phyloP scores from a whole-genome alignment of 2,329 filamentous ascomycete species.

The Diaporthe destruens region DNA sequence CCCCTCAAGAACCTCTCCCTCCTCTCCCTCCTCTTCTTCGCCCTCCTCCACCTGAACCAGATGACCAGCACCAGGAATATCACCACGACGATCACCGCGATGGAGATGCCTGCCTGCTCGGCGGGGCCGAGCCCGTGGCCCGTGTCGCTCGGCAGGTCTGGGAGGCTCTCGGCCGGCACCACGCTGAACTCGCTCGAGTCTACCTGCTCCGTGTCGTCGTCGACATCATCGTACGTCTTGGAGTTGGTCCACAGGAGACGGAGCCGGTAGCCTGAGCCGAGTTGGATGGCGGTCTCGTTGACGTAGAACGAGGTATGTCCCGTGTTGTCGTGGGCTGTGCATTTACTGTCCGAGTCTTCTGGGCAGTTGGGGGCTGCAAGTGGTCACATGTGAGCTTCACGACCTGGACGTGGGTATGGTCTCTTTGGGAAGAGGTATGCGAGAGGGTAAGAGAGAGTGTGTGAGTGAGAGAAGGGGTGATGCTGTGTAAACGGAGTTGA shows the following conservation, averaged over 20 bases:
- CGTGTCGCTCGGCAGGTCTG: background rate
- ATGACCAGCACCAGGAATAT: background rate
- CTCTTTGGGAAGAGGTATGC: background rate
- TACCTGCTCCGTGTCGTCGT: constrained; percentile 16
- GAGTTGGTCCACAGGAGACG: constrained; percentile 26
- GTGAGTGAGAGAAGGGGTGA: background rate
- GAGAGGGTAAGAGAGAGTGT: no score
- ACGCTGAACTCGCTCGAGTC: constrained; percentile 20
- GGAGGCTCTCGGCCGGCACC: constrained; percentile 11
- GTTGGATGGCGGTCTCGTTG: constrained; percentile 1
- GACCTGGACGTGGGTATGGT: background rate
- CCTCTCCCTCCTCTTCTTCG: constrained; percentile 30
- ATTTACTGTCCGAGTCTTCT: constrained; percentile 12
- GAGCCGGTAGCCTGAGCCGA: constrained; percentile 28
- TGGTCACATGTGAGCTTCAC: background rate
- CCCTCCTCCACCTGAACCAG: constrained; percentile 29
- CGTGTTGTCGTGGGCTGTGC: constrained; percentile 12
- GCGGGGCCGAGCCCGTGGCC: background rate
- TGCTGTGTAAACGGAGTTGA: constrained; percentile 3
- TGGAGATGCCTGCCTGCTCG: constrained; percentile 25
- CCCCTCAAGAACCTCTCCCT: background rate
- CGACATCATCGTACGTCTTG: constrained; percentile 12
- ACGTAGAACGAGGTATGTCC: constrained; percentile 17
- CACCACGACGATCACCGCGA: constrained; percentile 30
- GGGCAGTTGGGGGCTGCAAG: constrained; percentile 9